Evolutionary conservation across 2,329 filamentous ascomycete genomes (phyloP).

Genomic region (Septoria linicola): DNA sequence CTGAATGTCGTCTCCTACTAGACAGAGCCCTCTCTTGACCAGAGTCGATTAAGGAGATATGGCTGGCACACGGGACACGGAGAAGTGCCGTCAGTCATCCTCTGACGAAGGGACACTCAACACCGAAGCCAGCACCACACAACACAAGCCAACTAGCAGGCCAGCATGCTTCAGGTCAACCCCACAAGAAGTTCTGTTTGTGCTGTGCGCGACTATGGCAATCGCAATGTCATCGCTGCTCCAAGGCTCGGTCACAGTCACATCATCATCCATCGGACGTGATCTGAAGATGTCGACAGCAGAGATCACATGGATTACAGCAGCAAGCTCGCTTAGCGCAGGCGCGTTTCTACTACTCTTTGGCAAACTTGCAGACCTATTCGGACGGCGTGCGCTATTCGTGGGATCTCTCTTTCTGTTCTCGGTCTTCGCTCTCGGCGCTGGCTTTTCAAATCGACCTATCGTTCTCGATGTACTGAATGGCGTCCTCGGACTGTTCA

Average conservation of each 20-base stretch:
- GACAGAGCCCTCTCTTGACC: too few species aligned
- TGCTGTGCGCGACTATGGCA: conserved; percentile 8
- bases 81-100: too few species aligned
- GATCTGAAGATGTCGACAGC: conserved; percentile 10
- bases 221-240: conserved; percentile 13
- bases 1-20: too few species aligned
- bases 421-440: conserved; percentile 12
- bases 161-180: conserved; percentile 12
- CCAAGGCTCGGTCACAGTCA: conserved; percentile 12
- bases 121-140: background rate
- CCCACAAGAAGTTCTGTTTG: conserved; percentile 9
- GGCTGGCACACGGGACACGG: too few species aligned
- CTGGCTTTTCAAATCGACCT: conserved; percentile 5
- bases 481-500: conserved; percentile 12
- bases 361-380: conserved; percentile 12
- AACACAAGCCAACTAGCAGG: background rate
- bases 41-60: background rate
- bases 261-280: conserved; percentile 8
- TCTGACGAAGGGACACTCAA: background rate
- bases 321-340: conserved; percentile 5
- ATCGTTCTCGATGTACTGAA: conserved; percentile 11
- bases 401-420: conserved; percentile 9
- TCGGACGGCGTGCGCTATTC: conserved; percentile 7
- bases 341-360: conserved; percentile 12
- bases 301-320: conserved; percentile 13